These are phyloP conservation scores for Vickermania spadyakhi DNA, from an alignment of 208 protist species.

Conservation along the genomic window DNA sequence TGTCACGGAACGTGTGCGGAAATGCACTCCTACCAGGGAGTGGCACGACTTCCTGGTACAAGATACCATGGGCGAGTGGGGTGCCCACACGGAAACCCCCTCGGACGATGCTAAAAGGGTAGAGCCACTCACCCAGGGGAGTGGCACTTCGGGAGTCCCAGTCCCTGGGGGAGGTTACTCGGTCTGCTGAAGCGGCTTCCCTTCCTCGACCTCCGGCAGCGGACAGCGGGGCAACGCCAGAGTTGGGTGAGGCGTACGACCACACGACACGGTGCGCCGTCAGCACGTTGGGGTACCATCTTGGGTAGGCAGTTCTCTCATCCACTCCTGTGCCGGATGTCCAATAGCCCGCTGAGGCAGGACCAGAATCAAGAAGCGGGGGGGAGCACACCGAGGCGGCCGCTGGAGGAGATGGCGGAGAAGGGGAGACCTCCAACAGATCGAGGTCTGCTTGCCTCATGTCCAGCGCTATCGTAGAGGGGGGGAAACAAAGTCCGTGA, in stretches of 20 bases:
- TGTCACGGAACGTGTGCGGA: neutral
- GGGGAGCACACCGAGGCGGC: neutral
- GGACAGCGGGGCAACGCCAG: no score
- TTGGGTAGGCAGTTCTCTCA: neutral
- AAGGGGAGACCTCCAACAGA: neutral
- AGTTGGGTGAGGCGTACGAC: neutral
- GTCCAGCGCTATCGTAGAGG: neutral
- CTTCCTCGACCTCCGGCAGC: no score
- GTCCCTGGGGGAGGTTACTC: no score
- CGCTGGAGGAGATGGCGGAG: neutral
- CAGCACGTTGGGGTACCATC: neutral
- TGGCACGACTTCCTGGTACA: neutral
- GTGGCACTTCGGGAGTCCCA: no score
- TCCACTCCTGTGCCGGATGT: neutral
- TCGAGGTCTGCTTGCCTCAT: neutral
- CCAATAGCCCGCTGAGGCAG: neutral
- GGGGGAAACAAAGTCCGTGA: neutral
- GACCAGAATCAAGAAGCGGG: no score
- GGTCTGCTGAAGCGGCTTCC: no score
- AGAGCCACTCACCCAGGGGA: neutral
- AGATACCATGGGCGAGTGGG: neutral
- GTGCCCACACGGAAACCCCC: neutral
- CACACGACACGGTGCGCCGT: neutral
- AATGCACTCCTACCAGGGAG: neutral
- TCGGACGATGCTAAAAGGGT: neutral